A percentile compares a stretch with the other conserved stretches of the same genome.
Conservation (phyloP, 805 yeast genomes). For the Maudiozyma serrabonitensis region DNA sequence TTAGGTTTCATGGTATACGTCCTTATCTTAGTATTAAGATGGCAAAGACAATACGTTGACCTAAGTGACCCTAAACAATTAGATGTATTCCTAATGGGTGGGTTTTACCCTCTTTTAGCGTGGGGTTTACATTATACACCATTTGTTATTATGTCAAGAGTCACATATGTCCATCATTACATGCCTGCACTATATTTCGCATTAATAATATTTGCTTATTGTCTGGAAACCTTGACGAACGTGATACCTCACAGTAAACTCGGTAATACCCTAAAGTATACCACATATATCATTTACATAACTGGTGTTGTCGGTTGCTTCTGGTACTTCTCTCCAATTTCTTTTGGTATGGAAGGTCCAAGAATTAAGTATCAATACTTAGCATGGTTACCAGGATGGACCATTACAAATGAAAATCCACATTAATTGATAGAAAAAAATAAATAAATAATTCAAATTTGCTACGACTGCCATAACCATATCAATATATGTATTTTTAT, state of each 20-base stretch:
- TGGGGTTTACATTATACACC: slow-evolving; percentile 76
- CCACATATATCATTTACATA: slow-evolving; percentile 35
- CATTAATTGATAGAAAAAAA: background rate
- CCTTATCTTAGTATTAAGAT: slow-evolving; percentile 48
- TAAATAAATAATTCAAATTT: background rate
- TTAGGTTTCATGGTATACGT: slow-evolving; percentile 42
- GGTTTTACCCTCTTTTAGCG: slow-evolving; percentile 68
- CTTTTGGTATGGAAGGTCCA: slow-evolving; percentile 58
- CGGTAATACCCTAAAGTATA: slow-evolving; percentile 19
- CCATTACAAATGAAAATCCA: slow-evolving; percentile 24
- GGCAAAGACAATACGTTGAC: slow-evolving; percentile 73
- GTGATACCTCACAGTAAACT: slow-evolving; percentile 23
- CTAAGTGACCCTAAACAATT: slow-evolving; percentile 40
- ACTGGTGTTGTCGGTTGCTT: slow-evolving; percentile 41
- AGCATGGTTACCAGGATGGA: slow-evolving; percentile 43
- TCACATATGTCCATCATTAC: slow-evolving; percentile 78
- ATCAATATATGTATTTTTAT: background rate
- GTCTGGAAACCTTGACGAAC: slow-evolving; percentile 37
- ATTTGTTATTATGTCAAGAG: slow-evolving; percentile 74
- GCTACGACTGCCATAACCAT: background rate
- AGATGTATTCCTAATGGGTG: slow-evolving; percentile 55
- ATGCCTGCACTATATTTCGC: slow-evolving; percentile 78
- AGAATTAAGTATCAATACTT: slow-evolving; percentile 33
- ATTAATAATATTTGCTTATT: slow-evolving; percentile 44
- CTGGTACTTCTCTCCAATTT: slow-evolving; percentile 50